Evolutionary conservation across 1,284 basidiomycete genomes (phyloP).

Genomic region (Irpex lacteus): DNA sequence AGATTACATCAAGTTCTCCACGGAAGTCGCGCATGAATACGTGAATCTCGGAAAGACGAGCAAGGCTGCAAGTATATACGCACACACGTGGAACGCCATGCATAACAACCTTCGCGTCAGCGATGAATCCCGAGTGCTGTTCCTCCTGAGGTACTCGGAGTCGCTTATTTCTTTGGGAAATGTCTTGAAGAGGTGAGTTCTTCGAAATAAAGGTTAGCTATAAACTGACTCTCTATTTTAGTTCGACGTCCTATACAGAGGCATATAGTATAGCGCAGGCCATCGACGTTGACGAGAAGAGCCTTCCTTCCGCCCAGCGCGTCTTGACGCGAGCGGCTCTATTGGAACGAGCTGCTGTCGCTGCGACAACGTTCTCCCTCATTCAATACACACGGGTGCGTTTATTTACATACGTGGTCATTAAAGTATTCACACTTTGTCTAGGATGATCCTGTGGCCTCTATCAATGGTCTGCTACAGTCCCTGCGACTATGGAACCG

Average conservation of each 20-base stretch:
- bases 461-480: slow-evolving; percentile 64
- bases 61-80: slow-evolving; percentile 64
- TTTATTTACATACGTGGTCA: slow-evolving; percentile 8
- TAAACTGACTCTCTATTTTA: slow-evolving; percentile 25
- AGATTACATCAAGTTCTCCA: slow-evolving; percentile 68
- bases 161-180: slow-evolving; percentile 64
- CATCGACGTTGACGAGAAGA: slow-evolving; percentile 45
- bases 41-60: slow-evolving; percentile 71
- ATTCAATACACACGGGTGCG: slow-evolving; percentile 68
- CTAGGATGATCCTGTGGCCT: slow-evolving; percentile 65
- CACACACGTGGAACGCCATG: slow-evolving; percentile 47
- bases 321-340: slow-evolving; percentile 55
- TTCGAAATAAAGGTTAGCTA: not conserved
- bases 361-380: slow-evolving; percentile 62
- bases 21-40: slow-evolving; percentile 77
- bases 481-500: slow-evolving; percentile 80
- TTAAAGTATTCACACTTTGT: not conserved
- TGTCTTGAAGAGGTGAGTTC: slow-evolving; percentile 55
- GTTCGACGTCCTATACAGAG: slow-evolving; percentile 54
- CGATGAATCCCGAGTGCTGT: slow-evolving; percentile 48
- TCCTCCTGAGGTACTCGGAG: slow-evolving; percentile 67
- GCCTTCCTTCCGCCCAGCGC: slow-evolving; percentile 48
- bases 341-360: slow-evolving; percentile 70
- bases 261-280: slow-evolving; percentile 47
- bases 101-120: slow-evolving; percentile 37